Conservation (phyloP, 129 eudicot genomes). For the Gnaphalium uliginosum region DNA sequence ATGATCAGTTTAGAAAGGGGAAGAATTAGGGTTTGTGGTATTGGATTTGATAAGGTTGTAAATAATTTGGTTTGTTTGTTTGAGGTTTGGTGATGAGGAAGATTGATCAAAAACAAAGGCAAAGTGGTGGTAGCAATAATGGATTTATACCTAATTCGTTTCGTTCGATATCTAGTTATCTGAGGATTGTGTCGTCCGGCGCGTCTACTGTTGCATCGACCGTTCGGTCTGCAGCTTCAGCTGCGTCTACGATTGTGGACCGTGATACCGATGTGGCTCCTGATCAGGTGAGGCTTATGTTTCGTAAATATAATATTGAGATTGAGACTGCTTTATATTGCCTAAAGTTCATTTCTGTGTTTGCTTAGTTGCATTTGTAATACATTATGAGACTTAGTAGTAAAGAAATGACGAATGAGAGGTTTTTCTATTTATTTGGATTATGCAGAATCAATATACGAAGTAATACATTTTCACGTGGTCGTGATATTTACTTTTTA, state of each 20-base stretch:
- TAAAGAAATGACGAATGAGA: neutral
- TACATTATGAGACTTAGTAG: neutral
- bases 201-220: slow-evolving; percentile 86
- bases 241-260: slow-evolving; percentile 76
- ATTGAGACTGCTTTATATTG: neutral
- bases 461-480: neutral
- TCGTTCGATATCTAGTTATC: slow-evolving; percentile 64
- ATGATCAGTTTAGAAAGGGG: slow-evolving; percentile 43
- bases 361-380: neutral
- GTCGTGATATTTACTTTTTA: no score
- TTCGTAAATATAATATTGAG: no score
- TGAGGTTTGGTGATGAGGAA: slow-evolving; percentile 65
- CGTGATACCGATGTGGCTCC: slow-evolving; percentile 52
- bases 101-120: slow-evolving; percentile 51
- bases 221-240: slow-evolving; percentile 87
- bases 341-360: neutral
- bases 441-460: neutral
- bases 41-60: slow-evolving; percentile 9
- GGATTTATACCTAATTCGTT: slow-evolving; percentile 74
- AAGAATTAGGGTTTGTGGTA: slow-evolving; percentile 13
- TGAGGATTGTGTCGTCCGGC: slow-evolving; percentile 79
- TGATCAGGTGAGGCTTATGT: slow-evolving; percentile 64
- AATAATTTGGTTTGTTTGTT: neutral
- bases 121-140: slow-evolving; percentile 36
- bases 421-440: neutral